Conservation (phyloP, 2,329 filamentous ascomycete species). For the Trichoderma harzianum region DNA sequence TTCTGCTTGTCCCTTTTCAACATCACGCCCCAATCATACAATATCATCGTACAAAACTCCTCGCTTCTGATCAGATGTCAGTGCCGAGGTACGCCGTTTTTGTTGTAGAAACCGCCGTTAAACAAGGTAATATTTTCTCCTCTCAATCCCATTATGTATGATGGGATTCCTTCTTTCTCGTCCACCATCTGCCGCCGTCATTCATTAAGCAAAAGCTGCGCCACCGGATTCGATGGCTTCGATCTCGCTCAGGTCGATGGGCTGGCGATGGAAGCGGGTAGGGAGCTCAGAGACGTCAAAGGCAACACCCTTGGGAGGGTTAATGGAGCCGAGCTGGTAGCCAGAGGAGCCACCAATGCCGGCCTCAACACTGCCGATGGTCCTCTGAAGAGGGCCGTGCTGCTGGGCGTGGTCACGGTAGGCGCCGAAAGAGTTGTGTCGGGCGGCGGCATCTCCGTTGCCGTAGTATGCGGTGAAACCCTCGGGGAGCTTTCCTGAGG, state of each 20-base stretch:
- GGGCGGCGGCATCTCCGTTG: conserved; percentile 24
- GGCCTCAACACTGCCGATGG: conserved; percentile 40
- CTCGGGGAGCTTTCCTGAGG: conserved; percentile 59
- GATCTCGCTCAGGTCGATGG: conserved; percentile 79
- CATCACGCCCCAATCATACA: not conserved
- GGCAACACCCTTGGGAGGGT: conserved; percentile 68
- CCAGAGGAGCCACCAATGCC: conserved; percentile 63
- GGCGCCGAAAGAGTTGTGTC: conserved; percentile 64
- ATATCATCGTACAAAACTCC: conserved; percentile 10
- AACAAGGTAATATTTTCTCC: not conserved
- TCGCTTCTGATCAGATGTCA: conserved; percentile 7
- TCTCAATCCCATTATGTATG: not conserved
- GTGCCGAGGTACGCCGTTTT: conserved; percentile 12
- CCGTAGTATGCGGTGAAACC: conserved; percentile 41
- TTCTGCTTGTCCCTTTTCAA: not conserved
- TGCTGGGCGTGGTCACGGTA: conserved; percentile 78
- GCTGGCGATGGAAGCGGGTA: conserved; percentile 70
- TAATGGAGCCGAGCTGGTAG: conserved; percentile 67
- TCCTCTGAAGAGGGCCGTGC: conserved; percentile 69
- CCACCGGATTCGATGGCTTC: conserved; percentile 94
- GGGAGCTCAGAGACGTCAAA: conserved; percentile 92
- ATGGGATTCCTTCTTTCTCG: not conserved
- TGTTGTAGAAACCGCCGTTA: not conserved
- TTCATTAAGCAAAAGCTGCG: conserved; percentile 53
- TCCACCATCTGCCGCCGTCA: not conserved